Evolutionary conservation across 164 flowering plant genomes (phyloP).

Genomic region (Litsea cubeba): DNA sequence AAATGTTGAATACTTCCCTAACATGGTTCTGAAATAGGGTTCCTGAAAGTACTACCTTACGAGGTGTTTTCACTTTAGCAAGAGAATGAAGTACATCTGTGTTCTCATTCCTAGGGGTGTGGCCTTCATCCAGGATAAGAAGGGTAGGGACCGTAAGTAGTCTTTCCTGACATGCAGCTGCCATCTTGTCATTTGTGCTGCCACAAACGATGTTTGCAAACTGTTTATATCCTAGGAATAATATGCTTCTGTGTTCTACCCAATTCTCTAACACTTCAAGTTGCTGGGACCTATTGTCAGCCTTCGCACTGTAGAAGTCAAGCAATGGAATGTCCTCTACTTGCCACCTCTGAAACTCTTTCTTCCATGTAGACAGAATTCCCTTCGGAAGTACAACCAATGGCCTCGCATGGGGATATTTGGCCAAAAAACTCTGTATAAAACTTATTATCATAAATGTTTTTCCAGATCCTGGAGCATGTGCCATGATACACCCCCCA

Average conservation of each 20-base stretch:
- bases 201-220: slow-evolving; percentile 67
- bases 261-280: slow-evolving; percentile 62
- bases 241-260: slow-evolving; percentile 60
- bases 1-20: slow-evolving; percentile 80
- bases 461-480: slow-evolving; percentile 98
- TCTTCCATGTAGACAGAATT: slow-evolving; percentile 73
- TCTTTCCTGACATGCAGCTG: slow-evolving; percentile 52
- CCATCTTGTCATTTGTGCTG: slow-evolving; percentile 15
- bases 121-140: slow-evolving; percentile 90
- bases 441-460: slow-evolving; percentile 92
- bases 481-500: slow-evolving; percentile 90
- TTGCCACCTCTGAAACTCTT: slow-evolving; percentile 78
- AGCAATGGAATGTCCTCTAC: slow-evolving; percentile 67
- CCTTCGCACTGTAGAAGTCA: slow-evolving; percentile 67
- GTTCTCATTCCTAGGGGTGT: slow-evolving; percentile 76
- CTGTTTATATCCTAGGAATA: slow-evolving; percentile 79
- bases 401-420: slow-evolving; percentile 67
- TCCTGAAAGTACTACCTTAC: slow-evolving; percentile 93
- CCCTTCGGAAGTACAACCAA: slow-evolving; percentile 82
- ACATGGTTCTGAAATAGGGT: slow-evolving; percentile 93
- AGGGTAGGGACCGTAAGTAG: slow-evolving; percentile 60
- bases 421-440: slow-evolving; percentile 79
- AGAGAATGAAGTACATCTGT: slow-evolving; percentile 67
- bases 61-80: slow-evolving; percentile 56
- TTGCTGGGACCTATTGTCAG: slow-evolving; percentile 65